Evolutionary conservation across 257 asterid species (phyloP).

Genomic region (Paulownia fortunei): DNA sequence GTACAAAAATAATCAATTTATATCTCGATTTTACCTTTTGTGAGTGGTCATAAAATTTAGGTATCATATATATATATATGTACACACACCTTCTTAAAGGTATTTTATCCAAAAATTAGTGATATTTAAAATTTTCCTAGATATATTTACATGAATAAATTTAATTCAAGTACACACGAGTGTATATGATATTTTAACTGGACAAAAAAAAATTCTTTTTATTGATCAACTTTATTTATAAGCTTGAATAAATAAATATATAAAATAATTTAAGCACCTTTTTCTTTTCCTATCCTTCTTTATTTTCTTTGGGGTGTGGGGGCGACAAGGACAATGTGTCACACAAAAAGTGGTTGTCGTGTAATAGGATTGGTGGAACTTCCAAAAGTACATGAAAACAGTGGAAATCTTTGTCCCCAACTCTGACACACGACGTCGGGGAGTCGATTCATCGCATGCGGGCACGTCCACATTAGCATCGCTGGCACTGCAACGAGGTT

Average conservation of each 20-base stretch:
- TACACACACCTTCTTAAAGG: no score
- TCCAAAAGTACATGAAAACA: constrained; percentile 10
- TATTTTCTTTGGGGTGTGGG: neutral
- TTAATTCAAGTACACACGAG: no score
- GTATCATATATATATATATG: no score
- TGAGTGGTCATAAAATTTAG: neutral
- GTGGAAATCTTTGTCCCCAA: constrained; percentile 21
- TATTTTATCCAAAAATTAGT: no score
- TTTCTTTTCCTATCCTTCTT: neutral
- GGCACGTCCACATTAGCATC: constrained; percentile 12
- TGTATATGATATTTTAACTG: no score
- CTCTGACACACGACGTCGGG: neutral
- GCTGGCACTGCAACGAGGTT: constrained; percentile 14
- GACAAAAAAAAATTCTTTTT: no score
- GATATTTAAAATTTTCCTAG: no score
- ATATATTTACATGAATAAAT: no score
- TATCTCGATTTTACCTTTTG: neutral
- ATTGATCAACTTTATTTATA: no score
- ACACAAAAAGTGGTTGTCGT: neutral
- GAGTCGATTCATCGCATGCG: neutral
- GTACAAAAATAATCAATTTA: no score
- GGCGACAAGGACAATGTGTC: neutral
- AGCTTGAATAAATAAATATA: no score
- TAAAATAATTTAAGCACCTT: no score
- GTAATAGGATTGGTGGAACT: neutral